phyloP scores from a whole-genome alignment of 2,329 filamentous ascomycete genomes.

The Aspergillus niger region DNA sequence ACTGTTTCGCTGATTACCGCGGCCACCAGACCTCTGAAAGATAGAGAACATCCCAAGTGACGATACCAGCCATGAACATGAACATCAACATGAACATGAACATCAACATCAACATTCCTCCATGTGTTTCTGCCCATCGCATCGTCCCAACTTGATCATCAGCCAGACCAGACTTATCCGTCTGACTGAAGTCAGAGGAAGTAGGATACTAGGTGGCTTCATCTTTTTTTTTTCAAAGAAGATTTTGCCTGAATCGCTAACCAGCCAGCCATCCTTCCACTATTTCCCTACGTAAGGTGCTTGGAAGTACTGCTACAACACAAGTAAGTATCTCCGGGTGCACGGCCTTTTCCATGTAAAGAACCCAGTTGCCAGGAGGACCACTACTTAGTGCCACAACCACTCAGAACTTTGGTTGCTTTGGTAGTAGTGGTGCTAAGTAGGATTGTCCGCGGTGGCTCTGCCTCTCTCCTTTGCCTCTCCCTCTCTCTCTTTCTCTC shows the following conservation, averaged over 20 bases:
- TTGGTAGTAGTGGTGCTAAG: too few species aligned
- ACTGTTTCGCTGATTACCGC: not conserved
- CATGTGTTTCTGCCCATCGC: not conserved
- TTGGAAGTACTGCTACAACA: not conserved
- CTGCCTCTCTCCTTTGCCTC: not conserved
- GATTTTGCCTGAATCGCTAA: too few species aligned
- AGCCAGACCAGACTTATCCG: too few species aligned
- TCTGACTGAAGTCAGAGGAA: too few species aligned
- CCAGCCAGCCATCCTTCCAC: too few species aligned
- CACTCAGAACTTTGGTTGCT: not conserved
- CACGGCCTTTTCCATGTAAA: not conserved
- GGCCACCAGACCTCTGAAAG: not conserved
- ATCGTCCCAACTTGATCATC: not conserved
- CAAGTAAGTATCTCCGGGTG: not conserved
- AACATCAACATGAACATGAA: too few species aligned
- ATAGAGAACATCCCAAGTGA: not conserved
- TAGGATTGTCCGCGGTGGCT: not conserved
- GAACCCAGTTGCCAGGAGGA: not conserved
- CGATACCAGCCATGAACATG: not conserved
- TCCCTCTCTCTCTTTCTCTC: not conserved
- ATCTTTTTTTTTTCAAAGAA: too few species aligned
- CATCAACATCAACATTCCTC: not conserved
- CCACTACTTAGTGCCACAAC: too few species aligned
- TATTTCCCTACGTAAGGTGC: too few species aligned
- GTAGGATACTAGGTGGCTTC: too few species aligned